Evolutionary conservation across 805 yeast genomes (phyloP), one percentile per base, ranked within the genome.

Genomic region (Lipomyces chichibuensis): DNA sequence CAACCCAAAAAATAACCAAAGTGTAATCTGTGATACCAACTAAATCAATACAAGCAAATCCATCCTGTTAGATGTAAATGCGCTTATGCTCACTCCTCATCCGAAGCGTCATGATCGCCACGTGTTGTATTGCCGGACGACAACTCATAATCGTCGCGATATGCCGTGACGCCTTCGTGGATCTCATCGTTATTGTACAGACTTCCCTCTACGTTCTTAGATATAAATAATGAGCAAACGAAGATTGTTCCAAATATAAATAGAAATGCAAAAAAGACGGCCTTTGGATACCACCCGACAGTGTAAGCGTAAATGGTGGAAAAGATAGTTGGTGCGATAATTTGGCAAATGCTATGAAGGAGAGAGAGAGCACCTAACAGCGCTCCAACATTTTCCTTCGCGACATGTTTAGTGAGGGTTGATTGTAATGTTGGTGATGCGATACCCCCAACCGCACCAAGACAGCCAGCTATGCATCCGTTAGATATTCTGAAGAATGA

Each of bases 351-450:
- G n/a, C 63, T 37, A 25, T 69, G 69, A 46, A 71, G 29, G 4
- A 64, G 63, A 6, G 71, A 53, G 8, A 69, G 37, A 13, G 70
- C 74, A 20, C 74, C 74, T 5, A 71, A 59, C 11, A 72, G 51
- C 11, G 64, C 62, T 20, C 74, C 74, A 1, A 65, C 61, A 25
- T 59, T 37, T 6, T 60, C 71, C 54, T 67, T 63, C 20, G 71
- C 51, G 29, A 69, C 67, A 51, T 69, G 69, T 52, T 67, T 70
- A 11, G 72, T 69, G 33, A 67, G 54, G 7, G 66, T 64, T 3
- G 74, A 65, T 20, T 71, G 68, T 27, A 72, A 13, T 5, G 64
- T 64, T 4, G 74, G 74, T 9, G 69, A 59, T 9, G 65, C 64
- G 37, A 70, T 60, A 25, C 68, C 65, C 20, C 70, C 69, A n/a